Evolutionary conservation across 2,329 filamentous ascomycete species (phyloP), one percentile per base, ranked within the genome.

Genomic region (Aspergillus luchuensis): DNA sequence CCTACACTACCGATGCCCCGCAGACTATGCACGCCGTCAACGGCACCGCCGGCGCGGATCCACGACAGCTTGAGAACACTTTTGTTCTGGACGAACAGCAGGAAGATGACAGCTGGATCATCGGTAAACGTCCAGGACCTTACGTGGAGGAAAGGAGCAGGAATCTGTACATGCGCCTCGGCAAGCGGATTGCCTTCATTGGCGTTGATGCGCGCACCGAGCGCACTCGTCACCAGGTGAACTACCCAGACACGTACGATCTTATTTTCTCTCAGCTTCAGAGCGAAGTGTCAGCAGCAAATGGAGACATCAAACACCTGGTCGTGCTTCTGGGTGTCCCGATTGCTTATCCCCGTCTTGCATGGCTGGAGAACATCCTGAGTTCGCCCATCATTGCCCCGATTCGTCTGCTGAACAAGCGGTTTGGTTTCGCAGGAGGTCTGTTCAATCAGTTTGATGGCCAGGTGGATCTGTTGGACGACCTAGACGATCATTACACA

Each of bases 391-490:
- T 97, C 23, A 93, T 97, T 71, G 92, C 90, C 0, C 92, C 93
- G 0, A 87, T 97, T 72, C 93, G 92, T 71, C 89, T 98, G 64
- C 75, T 97, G 69, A 95, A 97, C 80, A 91, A 93, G 74, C 87
- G 93, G 25, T 96, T 98, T 67, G 94, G 94, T 59, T 78, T 97
- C 48, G 90, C 90, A 4, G 93, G 92, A 52, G 87, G 88, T 56
- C 82, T 97, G 48, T 97, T 98, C 82, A 98, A 98, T 76, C 85
- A 92, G 59, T 97, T 98, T 67, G 94, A 97, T 69, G 94, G 94
- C 41, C 80, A 84, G 53, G 84, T 88, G 30, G 87, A 89, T 79
- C 74, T 89, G 41, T 76, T 89, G 6, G 87, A 89, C 63, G 86
- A 89, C 65, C 71, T 89, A 47, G 87, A 89, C 67, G 87, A 89